Percentiles rank a stretch among this genome's conserved stretches.
Conservation (phyloP, 352 stramenopile genomes). For the Pythium sp. region DNA sequence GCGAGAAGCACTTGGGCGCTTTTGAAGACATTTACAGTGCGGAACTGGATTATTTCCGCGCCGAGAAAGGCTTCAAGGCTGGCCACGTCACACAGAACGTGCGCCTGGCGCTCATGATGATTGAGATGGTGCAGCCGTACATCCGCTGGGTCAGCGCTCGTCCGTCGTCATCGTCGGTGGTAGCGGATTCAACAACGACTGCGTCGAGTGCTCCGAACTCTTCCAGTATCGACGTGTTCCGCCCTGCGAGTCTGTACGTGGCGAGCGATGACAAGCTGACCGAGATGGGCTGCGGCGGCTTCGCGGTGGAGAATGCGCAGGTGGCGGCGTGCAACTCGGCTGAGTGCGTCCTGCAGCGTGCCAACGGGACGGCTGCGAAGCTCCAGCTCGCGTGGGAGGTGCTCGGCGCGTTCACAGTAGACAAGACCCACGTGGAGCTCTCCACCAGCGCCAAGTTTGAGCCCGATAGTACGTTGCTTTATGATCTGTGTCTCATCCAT, state of each 20-base stretch:
- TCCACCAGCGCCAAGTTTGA: constrained; percentile 52
- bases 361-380: constrained; percentile 33
- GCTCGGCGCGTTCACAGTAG: constrained; percentile 68
- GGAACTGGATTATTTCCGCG: constrained; percentile 63
- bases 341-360: constrained; percentile 30
- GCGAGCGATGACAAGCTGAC: constrained; percentile 35
- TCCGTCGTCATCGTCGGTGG: background rate
- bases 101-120: constrained; percentile 91
- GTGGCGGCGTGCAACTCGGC: constrained; percentile 49
- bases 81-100: constrained; percentile 96
- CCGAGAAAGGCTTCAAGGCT: constrained; percentile 40
- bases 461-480: constrained; percentile 18
- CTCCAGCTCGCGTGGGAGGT: constrained; percentile 78
- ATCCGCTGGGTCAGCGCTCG: constrained; percentile 68
- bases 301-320: constrained; percentile 31
- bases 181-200: constrained; percentile 1
- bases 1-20: constrained; percentile 63
- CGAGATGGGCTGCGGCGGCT: constrained; percentile 49
- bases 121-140: constrained; percentile 95
- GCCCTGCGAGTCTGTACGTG: constrained; percentile 45
- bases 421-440: constrained; percentile 70
- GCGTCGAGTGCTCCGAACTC: background rate
- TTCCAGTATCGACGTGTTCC: constrained; percentile 28
- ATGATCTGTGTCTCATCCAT: background rate
- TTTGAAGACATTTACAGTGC: constrained; percentile 61